A percentile compares a stretch with the other conserved stretches of the same genome.
These are phyloP conservation scores for Candida maris DNA, from an alignment of 805 yeast genomes.

Conservation along the genomic window DNA sequence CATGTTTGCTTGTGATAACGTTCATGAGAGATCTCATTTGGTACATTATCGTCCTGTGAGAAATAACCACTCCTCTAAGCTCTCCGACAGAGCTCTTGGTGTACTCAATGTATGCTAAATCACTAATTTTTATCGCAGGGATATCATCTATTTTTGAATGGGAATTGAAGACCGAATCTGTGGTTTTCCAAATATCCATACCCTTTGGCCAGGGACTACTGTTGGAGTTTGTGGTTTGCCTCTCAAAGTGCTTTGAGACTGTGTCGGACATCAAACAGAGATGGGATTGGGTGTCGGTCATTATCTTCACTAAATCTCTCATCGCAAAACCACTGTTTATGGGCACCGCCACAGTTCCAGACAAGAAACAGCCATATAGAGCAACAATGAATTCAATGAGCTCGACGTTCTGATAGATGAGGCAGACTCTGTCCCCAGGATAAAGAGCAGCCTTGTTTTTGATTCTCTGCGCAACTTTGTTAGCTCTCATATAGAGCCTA, in stretches of 20 bases:
- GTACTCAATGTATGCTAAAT: slow-evolving; percentile 90
- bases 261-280: slow-evolving; percentile 78
- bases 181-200: slow-evolving; percentile 74
- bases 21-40: slow-evolving; percentile 78
- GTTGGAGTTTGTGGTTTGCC: slow-evolving; percentile 37
- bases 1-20: slow-evolving; percentile 62
- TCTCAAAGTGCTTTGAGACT: slow-evolving; percentile 71
- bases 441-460: slow-evolving; percentile 67
- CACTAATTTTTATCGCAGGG: slow-evolving; percentile 71
- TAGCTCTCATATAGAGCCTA: slow-evolving; percentile 75
- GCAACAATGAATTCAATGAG: slow-evolving; percentile 84
- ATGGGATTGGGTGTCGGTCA: slow-evolving; percentile 71
- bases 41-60: slow-evolving; percentile 81
- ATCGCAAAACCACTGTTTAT: slow-evolving; percentile 70
- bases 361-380: slow-evolving; percentile 84
- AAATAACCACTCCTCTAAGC: slow-evolving; percentile 86
- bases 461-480: slow-evolving; percentile 82
- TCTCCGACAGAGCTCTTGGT: slow-evolving; percentile 89
- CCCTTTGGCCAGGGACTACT: slow-evolving; percentile 61
- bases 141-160: slow-evolving; percentile 53
- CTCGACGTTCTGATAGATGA: slow-evolving; percentile 81
- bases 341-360: slow-evolving; percentile 94
- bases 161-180: slow-evolving; percentile 75
- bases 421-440: slow-evolving; percentile 77
- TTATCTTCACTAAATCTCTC: slow-evolving; percentile 66